These are phyloP conservation scores for Alternaria brassicae DNA, from an alignment of 2,329 filamentous ascomycete species.

Conservation along the genomic window DNA sequence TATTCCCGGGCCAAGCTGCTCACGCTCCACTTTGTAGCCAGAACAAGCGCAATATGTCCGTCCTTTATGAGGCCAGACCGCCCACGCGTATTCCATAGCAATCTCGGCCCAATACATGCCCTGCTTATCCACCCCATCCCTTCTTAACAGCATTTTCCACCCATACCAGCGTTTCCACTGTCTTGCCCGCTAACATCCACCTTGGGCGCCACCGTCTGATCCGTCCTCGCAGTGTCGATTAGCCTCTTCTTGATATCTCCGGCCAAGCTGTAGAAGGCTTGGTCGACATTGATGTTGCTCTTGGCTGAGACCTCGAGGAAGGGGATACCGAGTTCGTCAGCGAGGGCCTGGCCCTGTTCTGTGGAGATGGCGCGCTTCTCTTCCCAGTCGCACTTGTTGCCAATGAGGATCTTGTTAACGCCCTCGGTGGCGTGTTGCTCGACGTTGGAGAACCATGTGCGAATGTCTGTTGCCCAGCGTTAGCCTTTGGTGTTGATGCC, in stretches of 20 bases:
- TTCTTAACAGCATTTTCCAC: constrained; percentile 50
- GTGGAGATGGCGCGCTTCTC: constrained; percentile 95
- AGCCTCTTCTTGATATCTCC: constrained; percentile 98
- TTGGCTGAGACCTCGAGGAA: constrained; percentile 99
- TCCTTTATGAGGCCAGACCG: neutral
- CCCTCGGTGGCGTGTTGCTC: constrained; percentile 98
- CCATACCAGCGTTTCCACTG: constrained; percentile 38
- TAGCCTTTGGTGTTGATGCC: constrained; percentile 14
- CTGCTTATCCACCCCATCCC: neutral
- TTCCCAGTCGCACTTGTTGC: constrained; percentile 99
- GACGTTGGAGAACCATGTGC: constrained; percentile 99
- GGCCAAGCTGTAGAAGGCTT: constrained; percentile 95
- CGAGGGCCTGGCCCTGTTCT: constrained; percentile 90
- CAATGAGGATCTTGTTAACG: constrained; percentile 99
- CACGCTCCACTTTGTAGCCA: neutral
- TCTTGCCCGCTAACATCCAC: constrained; percentile 47
- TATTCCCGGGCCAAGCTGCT: neutral
- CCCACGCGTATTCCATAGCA: neutral
- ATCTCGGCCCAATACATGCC: neutral
- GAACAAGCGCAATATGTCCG: constrained; percentile 7
- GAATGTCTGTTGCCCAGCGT: constrained; percentile 73
- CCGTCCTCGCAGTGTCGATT: constrained; percentile 86
- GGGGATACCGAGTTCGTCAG: constrained; percentile 94
- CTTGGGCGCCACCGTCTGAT: constrained; percentile 51
- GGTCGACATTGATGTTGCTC: constrained; percentile 99